Percentiles rank a stretch among this genome's conserved stretches.
Conservation (phyloP, 768 basidiomycete genomes). For the Clitopilus hobsonii region DNA sequence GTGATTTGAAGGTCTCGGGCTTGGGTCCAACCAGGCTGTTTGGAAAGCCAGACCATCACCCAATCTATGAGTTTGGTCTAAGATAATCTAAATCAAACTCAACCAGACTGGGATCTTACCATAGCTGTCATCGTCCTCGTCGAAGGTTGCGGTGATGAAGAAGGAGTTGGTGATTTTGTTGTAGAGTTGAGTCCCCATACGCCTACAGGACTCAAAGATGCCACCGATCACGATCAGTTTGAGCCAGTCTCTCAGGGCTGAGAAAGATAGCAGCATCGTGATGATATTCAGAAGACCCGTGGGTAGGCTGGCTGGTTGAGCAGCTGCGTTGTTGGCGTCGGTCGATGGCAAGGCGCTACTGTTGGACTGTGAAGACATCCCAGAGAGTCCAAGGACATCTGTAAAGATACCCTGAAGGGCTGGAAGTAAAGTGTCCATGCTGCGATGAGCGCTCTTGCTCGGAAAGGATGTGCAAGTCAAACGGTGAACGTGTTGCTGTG, state of each 20-base stretch:
- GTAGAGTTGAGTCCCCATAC: conserved; percentile 39
- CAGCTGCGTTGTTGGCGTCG: not conserved
- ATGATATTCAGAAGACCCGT: conserved; percentile 22
- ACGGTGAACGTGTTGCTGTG: no score
- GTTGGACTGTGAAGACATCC: not conserved
- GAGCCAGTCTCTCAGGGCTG: conserved; percentile 58
- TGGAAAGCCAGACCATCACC: conserved; percentile 68
- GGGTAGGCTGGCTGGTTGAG: not conserved
- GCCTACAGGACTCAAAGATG: conserved; percentile 52
- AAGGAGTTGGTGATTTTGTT: conserved; percentile 41
- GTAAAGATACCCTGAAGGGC: not conserved
- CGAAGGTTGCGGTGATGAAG: conserved; percentile 59
- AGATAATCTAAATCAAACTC: conserved; percentile 1
- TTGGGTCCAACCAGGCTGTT: conserved; percentile 54
- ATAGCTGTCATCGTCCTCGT: conserved; percentile 53
- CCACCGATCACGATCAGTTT: conserved; percentile 62
- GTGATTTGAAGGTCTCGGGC: conserved; percentile 18
- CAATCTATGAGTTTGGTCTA: conserved; percentile 39
- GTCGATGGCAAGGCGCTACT: not conserved
- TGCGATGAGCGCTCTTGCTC: not conserved
- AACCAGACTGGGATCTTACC: conserved; percentile 42
- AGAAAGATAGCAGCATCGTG: conserved; percentile 43
- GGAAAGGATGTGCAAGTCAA: no score
- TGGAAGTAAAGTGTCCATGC: not conserved
- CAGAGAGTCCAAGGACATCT: not conserved